phyloP scores from a whole-genome alignment of 2,329 filamentous ascomycete genomes.

The Aspergillus cejpii region DNA sequence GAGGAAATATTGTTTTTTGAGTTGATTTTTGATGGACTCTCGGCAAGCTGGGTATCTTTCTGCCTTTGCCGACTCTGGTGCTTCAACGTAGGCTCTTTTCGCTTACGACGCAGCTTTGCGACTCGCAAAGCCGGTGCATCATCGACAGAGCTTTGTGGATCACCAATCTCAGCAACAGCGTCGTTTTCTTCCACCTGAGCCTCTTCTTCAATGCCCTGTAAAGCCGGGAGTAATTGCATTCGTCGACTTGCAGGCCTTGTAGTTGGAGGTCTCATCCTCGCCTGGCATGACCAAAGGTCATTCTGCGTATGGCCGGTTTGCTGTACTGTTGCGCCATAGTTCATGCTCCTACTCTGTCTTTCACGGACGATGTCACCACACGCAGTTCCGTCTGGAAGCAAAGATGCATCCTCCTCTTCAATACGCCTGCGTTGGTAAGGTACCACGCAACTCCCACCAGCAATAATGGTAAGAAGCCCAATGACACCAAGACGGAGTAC shows the following conservation, averaged over 20 bases:
- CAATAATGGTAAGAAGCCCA: background rate
- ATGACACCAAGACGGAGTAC: background rate
- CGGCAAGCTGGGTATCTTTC: background rate
- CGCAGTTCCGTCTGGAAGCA: background rate
- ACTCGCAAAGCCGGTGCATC: background rate
- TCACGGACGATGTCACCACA: background rate
- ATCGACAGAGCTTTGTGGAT: background rate
- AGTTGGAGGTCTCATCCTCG: background rate
- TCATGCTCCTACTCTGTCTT: background rate
- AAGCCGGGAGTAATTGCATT: background rate
- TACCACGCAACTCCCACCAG: background rate
- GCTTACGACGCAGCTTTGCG: background rate
- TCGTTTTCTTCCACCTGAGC: background rate
- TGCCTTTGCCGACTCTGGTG: background rate
- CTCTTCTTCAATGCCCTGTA: background rate
- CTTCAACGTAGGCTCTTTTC: background rate
- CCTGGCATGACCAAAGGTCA: background rate
- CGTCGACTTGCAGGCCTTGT: background rate
- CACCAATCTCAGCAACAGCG: background rate
- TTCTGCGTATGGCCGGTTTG: background rate
- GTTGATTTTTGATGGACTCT: background rate
- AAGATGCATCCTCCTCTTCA: background rate
- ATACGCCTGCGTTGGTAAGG: background rate
- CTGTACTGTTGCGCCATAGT: background rate
- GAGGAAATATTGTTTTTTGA: background rate